Percentiles rank a stretch among this genome's conserved stretches.
Conservation (phyloP, 2,329 filamentous ascomycete species). For the Ophiognomonia clavigignenti-juglandacearum region DNA sequence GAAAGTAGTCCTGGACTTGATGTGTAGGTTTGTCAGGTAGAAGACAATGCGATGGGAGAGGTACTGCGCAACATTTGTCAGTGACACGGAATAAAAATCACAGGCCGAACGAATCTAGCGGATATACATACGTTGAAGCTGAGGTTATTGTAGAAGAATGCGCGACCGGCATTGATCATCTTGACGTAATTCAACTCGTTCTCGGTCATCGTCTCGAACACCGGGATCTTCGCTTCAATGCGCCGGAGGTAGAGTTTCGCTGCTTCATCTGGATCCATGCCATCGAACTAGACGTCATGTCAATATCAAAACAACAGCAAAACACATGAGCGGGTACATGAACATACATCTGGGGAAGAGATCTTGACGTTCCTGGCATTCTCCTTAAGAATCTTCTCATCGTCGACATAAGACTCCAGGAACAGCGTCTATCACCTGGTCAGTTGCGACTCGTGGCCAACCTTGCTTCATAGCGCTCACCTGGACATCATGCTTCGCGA, state of each 20-base stretch:
- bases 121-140: slow-evolving; percentile 67
- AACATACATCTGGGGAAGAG: slow-evolving; percentile 81
- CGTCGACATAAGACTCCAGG: slow-evolving; percentile 92
- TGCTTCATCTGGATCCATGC: slow-evolving; percentile 88
- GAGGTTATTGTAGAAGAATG: slow-evolving; percentile 94
- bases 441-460: slow-evolving; percentile 12
- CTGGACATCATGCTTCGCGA: slow-evolving; percentile 95
- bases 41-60: slow-evolving; percentile 96
- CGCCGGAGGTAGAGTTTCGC: slow-evolving; percentile 86
- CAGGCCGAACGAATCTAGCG: too few relatives aligned
- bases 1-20: slow-evolving; percentile 90
- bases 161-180: slow-evolving; percentile 96
- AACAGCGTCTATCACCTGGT: slow-evolving; percentile 91
- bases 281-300: slow-evolving; percentile 60
- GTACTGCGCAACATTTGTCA: slow-evolving; percentile 41
- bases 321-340: neutral
- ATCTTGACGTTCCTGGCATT: slow-evolving; percentile 98
- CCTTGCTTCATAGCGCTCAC: slow-evolving; percentile 34
- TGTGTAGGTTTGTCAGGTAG: slow-evolving; percentile 95
- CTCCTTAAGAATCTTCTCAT: slow-evolving; percentile 89
- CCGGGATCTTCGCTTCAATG: slow-evolving; percentile 87
- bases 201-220: slow-evolving; percentile 96
- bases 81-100: too few relatives aligned
- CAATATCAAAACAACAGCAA: slow-evolving; percentile 16
- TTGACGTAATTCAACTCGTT: slow-evolving; percentile 94